A percentile compares a stretch with the other conserved stretches of the same genome.
These are phyloP conservation scores for Neurospora hispaniola DNA, from an alignment of 495 filamentous ascomycete genomes.

Conservation along the genomic window DNA sequence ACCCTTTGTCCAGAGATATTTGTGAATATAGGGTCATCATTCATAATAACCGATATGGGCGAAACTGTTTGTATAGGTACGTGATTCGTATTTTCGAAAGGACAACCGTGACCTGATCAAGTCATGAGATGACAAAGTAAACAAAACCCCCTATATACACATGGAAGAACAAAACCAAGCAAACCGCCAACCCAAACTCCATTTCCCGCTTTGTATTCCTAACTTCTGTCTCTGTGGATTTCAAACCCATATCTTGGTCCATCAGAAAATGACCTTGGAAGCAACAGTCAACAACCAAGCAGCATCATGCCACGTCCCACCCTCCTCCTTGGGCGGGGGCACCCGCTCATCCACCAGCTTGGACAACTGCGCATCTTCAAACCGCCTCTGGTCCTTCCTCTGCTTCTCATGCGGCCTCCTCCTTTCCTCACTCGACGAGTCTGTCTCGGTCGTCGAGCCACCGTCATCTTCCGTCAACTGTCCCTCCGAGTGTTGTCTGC, in stretches of 20 bases:
- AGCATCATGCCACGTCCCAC: conserved; percentile 71
- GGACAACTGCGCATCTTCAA: conserved; percentile 8
- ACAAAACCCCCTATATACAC: no score
- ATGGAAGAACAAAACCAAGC: no score
- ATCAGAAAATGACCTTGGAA: conserved; percentile 55
- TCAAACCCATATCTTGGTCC: no score
- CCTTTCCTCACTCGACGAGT: conserved; percentile 32
- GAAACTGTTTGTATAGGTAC: background rate
- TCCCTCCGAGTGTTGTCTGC: background rate
- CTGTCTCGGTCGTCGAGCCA: conserved; percentile 15
- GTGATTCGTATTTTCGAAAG: background rate
- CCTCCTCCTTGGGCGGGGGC: conserved; percentile 38
- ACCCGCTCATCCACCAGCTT: conserved; percentile 13
- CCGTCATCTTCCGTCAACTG: conserved; percentile 23
- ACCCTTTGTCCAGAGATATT: background rate
- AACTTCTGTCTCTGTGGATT: no score
- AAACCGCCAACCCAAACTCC: no score
- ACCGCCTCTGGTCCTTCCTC: conserved; percentile 13
- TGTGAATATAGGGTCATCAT: background rate
- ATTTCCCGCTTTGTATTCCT: no score
- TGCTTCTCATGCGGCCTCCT: conserved; percentile 18
- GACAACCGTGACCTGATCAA: no score
- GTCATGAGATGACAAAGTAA: no score
- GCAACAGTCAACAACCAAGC: conserved; percentile 74
- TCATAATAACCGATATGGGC: no score